Conservation (phyloP, 106 monocot genomes). For the Acanthochlamys bracteata region DNA sequence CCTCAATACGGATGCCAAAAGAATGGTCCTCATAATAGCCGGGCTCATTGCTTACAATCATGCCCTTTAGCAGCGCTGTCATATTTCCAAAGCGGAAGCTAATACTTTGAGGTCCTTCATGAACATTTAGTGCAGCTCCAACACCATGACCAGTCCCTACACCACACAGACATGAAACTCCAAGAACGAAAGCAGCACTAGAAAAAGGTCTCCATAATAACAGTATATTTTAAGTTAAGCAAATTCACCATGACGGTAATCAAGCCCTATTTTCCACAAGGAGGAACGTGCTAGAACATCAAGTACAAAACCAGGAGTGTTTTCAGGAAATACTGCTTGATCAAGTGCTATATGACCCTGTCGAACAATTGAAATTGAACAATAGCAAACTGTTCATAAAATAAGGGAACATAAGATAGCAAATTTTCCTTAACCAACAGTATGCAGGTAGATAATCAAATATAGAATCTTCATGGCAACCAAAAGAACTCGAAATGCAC, state of each 20-base stretch:
- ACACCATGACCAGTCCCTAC: conserved; percentile 98
- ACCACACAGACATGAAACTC: no score
- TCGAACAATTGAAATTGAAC: no score
- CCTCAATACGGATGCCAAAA: conserved; percentile 98
- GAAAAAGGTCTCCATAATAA: neutral
- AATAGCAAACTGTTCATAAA: no score
- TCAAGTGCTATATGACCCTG: conserved; percentile 98
- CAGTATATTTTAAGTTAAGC: neutral
- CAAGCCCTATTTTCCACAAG: conserved; percentile 94
- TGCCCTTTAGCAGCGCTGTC: conserved; percentile 77
- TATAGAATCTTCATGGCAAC: no score
- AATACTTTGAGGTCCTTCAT: conserved; percentile 97
- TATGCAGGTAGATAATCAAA: no score
- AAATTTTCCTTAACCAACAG: no score
- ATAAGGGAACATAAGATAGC: no score
- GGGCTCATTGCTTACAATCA: conserved; percentile 98
- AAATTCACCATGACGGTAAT: conserved; percentile 81
- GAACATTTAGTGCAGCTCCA: conserved; percentile 96
- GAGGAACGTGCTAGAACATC: conserved; percentile 83
- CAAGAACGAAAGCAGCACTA: neutral
- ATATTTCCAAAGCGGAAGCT: conserved; percentile 91
- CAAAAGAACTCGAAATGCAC: no score
- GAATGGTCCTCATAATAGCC: conserved; percentile 96
- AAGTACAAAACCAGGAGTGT: conserved; percentile 93
- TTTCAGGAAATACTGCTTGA: conserved; percentile 84